These are phyloP conservation scores for Hanseniaspora osmophila DNA, from an alignment of 805 yeast genomes.

Conservation along the genomic window DNA sequence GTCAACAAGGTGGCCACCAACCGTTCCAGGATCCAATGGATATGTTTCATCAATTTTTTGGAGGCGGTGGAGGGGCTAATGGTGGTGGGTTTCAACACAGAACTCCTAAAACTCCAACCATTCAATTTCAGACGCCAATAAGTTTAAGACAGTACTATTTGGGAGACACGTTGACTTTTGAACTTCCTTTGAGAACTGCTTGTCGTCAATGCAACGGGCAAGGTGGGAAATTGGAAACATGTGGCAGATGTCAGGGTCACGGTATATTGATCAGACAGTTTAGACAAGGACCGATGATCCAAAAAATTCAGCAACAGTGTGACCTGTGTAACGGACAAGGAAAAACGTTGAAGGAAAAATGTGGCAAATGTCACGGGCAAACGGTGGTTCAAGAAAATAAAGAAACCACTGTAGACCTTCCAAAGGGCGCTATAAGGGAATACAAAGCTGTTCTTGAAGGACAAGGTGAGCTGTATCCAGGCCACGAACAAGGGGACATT, in stretches of 20 bases:
- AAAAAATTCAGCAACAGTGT: conserved; percentile 68
- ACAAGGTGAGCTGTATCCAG: conserved; percentile 78
- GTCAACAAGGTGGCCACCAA: conserved; percentile 28
- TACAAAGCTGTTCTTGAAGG: conserved; percentile 47
- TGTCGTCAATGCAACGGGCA: conserved; percentile 73
- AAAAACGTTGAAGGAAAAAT: conserved; percentile 43
- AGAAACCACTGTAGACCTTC: conserved; percentile 44
- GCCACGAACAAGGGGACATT: conserved; percentile 69
- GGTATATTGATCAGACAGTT: conserved; percentile 54
- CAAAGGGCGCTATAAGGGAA: conserved; percentile 57
- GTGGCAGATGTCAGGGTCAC: conserved; percentile 59
- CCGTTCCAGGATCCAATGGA: conserved; percentile 24
- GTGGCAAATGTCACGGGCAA: conserved; percentile 57
- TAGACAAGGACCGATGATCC: conserved; percentile 83
- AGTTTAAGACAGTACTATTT: conserved; percentile 51
- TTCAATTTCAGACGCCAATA: conserved; percentile 41
- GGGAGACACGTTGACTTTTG: conserved; percentile 52
- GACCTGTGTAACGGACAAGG: conserved; percentile 75
- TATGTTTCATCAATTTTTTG: conserved; percentile 24
- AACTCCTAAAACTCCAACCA: conserved; percentile 46
- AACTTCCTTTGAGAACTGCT: conserved; percentile 52
- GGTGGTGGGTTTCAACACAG: conserved; percentile 37
- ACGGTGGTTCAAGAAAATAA: conserved; percentile 46
- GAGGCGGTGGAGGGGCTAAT: conserved; percentile 20
- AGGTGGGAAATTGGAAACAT: conserved; percentile 58